Evolutionary conservation across 345 rosid genomes (phyloP).

Genomic region (Ceriops zippeliana): DNA sequence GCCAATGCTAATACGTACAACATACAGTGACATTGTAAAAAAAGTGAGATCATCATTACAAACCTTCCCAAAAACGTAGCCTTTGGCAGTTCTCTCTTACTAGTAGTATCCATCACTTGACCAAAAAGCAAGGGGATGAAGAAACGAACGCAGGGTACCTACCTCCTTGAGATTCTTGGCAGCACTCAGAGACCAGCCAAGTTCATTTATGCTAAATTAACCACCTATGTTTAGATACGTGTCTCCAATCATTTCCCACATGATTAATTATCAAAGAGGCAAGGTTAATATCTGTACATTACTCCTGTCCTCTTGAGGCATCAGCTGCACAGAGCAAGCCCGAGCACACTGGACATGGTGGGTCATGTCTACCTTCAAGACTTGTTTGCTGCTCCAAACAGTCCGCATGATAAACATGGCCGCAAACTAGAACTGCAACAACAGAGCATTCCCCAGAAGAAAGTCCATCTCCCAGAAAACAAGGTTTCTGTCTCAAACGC

Average conservation of each 20-base stretch:
- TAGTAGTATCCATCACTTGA: neutral
- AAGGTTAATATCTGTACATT: constrained; percentile 15
- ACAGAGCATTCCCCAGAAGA: constrained; percentile 40
- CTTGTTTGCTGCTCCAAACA: constrained; percentile 56
- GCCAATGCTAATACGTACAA: neutral
- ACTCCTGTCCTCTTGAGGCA: constrained; percentile 23
- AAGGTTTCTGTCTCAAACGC: constrained; percentile 44
- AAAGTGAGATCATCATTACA: neutral
- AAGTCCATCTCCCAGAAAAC: constrained; percentile 31
- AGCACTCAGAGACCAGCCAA: too few species aligned
- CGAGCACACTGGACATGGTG: constrained; percentile 46
- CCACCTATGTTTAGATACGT: neutral
- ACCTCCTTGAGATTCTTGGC: too few species aligned
- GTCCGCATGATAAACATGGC: constrained; percentile 61
- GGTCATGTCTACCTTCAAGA: constrained; percentile 40
- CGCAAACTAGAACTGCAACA: constrained; percentile 62
- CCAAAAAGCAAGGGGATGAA: neutral
- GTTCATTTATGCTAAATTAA: neutral
- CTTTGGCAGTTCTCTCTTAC: neutral
- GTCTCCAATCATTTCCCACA: constrained; percentile 12
- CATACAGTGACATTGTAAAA: neutral
- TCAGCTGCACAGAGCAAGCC: constrained; percentile 21
- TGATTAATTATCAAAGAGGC: constrained; percentile 18
- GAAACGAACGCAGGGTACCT: too few species aligned
- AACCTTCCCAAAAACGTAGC: neutral